Conservation (phyloP, 1,284 basidiomycete species). For the Heterobasidion annosum region DNA sequence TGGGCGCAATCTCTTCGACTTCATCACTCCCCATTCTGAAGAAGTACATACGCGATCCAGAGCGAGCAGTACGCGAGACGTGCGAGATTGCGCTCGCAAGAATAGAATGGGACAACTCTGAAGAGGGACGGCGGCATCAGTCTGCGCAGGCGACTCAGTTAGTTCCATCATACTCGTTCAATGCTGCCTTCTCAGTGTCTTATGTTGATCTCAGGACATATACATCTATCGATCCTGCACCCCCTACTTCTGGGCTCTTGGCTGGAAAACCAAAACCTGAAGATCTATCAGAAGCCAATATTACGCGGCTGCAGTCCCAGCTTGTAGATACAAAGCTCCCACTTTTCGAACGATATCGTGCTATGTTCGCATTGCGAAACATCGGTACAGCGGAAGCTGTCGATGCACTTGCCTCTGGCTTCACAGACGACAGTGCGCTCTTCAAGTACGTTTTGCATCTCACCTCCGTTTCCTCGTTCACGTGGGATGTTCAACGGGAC, state of each 20-base stretch:
- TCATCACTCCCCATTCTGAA: conserved; percentile 65
- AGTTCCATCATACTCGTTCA: conserved; percentile 7
- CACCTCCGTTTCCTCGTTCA: neutral
- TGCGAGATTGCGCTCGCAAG: conserved; percentile 96
- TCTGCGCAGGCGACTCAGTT: conserved; percentile 25
- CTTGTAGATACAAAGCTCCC: conserved; percentile 66
- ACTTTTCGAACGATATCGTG: conserved; percentile 92
- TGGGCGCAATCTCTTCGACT: conserved; percentile 84
- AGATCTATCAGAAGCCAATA: conserved; percentile 35
- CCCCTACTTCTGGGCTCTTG: conserved; percentile 59
- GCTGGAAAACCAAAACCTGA: conserved; percentile 40
- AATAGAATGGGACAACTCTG: conserved; percentile 88
- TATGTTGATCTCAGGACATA: conserved; percentile 39
- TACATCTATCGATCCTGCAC: conserved; percentile 94
- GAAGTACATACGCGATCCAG: conserved; percentile 67
- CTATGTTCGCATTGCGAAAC: conserved; percentile 97
- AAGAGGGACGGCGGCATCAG: conserved; percentile 49
- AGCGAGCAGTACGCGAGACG: conserved; percentile 87
- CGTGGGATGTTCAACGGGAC: neutral
- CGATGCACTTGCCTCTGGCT: conserved; percentile 85
- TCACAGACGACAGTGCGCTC: conserved; percentile 78
- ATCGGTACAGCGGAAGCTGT: conserved; percentile 79
- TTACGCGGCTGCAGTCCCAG: conserved; percentile 50
- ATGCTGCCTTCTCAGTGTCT: neutral
- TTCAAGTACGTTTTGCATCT: conserved; percentile 66